Evolutionary conservation across 371 early-diverging fungal genomes (phyloP).

Genomic region (Mucor piriformis): DNA sequence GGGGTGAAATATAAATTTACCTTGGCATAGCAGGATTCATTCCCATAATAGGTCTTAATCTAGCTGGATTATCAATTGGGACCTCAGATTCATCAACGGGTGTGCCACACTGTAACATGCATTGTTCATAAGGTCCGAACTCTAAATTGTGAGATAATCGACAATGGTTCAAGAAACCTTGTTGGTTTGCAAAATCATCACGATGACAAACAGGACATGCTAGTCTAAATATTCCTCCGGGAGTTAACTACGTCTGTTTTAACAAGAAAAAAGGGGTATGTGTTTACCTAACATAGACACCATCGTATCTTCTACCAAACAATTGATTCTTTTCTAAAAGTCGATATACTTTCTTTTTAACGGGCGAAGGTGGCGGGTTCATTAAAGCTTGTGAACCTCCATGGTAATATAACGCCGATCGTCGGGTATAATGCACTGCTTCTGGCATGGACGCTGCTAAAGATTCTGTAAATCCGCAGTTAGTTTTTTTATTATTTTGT

Average conservation of each 20-base stretch:
- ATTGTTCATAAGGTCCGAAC: conserved; percentile 73
- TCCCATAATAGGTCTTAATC: conserved; percentile 40
- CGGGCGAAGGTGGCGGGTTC: conserved; percentile 11
- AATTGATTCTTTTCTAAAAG: conserved; percentile 25
- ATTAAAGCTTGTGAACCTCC: conserved; percentile 18
- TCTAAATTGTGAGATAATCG: conserved; percentile 70
- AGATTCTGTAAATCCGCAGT: conserved; percentile 12
- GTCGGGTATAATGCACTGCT: conserved; percentile 44
- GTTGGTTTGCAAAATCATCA: conserved; percentile 71
- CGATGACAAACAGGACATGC: conserved; percentile 62
- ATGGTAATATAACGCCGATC: conserved; percentile 38
- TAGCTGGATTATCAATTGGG: conserved; percentile 59
- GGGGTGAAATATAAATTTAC: not conserved
- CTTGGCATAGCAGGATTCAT: conserved; percentile 9
- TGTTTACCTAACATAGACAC: conserved; percentile 59
- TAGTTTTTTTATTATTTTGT: not conserved
- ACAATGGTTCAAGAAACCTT: conserved; percentile 84
- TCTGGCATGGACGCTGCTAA: conserved; percentile 33
- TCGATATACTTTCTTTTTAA: conserved; percentile 21
- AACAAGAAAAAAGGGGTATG: not conserved
- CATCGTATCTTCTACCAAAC: conserved; percentile 62
- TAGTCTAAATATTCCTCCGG: conserved; percentile 30
- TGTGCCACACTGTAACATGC: conserved; percentile 68
- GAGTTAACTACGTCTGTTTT: too few relatives aligned
- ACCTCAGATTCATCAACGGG: conserved; percentile 69